Percentiles rank a stretch among this genome's conserved stretches.
Evolutionary conservation across 495 filamentous ascomycete species (phyloP).

Genomic region (Emericellopsis terricola): DNA sequence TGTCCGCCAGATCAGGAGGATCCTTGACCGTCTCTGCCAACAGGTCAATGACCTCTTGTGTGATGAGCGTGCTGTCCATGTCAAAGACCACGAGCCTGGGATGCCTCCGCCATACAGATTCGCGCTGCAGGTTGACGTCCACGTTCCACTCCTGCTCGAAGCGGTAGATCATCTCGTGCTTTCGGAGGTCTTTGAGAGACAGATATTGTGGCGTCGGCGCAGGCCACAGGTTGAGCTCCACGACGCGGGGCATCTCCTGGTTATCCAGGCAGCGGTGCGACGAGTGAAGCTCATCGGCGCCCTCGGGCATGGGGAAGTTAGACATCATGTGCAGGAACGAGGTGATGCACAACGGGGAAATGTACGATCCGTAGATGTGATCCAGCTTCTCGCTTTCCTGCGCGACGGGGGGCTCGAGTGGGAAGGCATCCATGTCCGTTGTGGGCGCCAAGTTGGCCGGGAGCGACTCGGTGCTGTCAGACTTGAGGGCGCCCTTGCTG

Average conservation of each 20-base stretch:
- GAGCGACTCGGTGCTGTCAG: constrained; percentile 15
- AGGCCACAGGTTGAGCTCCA: constrained; percentile 54
- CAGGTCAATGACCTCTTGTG: constrained; percentile 92
- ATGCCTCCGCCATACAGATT: constrained; percentile 54
- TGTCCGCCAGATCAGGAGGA: constrained; percentile 38
- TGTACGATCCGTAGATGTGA: constrained; percentile 56
- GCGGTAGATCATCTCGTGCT: constrained; percentile 61
- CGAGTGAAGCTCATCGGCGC: constrained; percentile 39
- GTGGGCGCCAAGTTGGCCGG: constrained; percentile 42
- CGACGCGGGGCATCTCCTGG: constrained; percentile 32
- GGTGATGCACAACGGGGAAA: constrained; percentile 65
- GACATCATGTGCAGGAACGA: constrained; percentile 65
- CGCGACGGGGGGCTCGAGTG: constrained; percentile 51
- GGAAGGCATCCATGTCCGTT: constrained; percentile 47
- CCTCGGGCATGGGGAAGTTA: constrained; percentile 37
- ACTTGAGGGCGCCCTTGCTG: constrained; percentile 9
- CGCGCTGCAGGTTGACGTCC: constrained; percentile 55
- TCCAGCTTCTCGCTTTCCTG: constrained; percentile 46
- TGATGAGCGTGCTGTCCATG: constrained; percentile 93
- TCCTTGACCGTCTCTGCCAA: constrained; percentile 56
- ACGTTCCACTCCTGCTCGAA: constrained; percentile 81
- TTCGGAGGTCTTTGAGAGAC: constrained; percentile 47
- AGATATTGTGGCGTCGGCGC: constrained; percentile 49
- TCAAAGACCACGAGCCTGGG: constrained; percentile 83
- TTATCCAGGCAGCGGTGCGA: constrained; percentile 56